A percentile compares a stretch with the other conserved stretches of the same genome.
phyloP scores from a whole-genome alignment of 805 yeast genomes.

The Nakazawaea holstii region DNA sequence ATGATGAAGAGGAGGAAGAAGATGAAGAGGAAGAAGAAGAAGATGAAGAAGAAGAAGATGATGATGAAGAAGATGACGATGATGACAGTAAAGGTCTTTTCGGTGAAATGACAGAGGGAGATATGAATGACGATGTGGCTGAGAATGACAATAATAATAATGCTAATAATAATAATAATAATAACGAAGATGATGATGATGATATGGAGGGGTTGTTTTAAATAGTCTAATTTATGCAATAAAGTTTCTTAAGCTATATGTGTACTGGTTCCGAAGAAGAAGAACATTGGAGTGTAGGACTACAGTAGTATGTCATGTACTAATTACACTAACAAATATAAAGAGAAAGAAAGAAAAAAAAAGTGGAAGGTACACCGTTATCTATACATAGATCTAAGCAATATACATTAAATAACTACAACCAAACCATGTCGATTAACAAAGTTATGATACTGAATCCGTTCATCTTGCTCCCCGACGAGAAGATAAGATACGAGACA shows the following conservation, averaged over 20 bases:
- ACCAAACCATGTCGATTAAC: slow-evolving; percentile 24
- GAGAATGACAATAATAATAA: slow-evolving; percentile 18
- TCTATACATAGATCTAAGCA: too few species aligned
- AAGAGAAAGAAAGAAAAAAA: slow-evolving; percentile 4
- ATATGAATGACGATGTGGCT: slow-evolving; percentile 14
- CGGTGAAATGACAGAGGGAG: slow-evolving; percentile 23
- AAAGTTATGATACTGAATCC: slow-evolving; percentile 23
- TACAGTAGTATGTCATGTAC: too few species aligned
- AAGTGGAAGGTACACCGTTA: background rate
- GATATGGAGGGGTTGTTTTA: slow-evolving; percentile 24
- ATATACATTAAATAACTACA: background rate
- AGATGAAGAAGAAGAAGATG: slow-evolving; percentile 18
- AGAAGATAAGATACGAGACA: slow-evolving; percentile 15
- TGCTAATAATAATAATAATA: slow-evolving; percentile 22
- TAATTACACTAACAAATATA: too few species aligned
- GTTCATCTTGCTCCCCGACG: slow-evolving; percentile 21
- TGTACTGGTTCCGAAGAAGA: too few species aligned
- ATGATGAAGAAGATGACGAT: slow-evolving; percentile 17
- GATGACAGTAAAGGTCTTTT: slow-evolving; percentile 26
- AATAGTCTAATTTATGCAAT: background rate
- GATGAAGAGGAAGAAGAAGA: slow-evolving; percentile 32
- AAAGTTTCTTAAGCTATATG: too few species aligned
- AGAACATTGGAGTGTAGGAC: too few species aligned
- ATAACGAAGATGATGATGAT: slow-evolving; percentile 26
- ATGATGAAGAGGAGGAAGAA: slow-evolving; percentile 24